Percentiles rank a stretch among this genome's conserved stretches.
These are phyloP conservation scores for Clarireedia hainanense DNA, from an alignment of 2,329 filamentous ascomycete genomes.

Conservation along the genomic window DNA sequence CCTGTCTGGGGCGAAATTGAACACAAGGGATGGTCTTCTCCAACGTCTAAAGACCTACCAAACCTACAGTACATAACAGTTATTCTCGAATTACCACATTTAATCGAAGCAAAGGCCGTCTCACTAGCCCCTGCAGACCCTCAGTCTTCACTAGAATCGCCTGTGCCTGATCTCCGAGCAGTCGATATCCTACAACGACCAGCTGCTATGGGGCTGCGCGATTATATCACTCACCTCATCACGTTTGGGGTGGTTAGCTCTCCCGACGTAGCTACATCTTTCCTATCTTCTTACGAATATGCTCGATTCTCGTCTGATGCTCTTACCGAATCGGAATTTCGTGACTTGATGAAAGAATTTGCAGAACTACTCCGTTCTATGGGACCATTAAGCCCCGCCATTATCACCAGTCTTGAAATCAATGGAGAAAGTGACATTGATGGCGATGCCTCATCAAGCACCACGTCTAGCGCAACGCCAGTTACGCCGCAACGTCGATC, in stretches of 20 bases:
- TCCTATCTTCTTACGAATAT: conserved; percentile 71
- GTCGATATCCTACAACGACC: conserved; percentile 65
- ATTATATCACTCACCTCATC: conserved; percentile 68
- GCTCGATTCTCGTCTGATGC: conserved; percentile 72
- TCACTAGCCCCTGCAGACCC: conserved; percentile 61
- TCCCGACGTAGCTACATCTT: conserved; percentile 45
- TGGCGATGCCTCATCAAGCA: conserved; percentile 18
- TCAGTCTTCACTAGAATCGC: conserved; percentile 32
- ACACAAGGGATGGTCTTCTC: conserved; percentile 84
- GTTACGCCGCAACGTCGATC: conserved; percentile 23
- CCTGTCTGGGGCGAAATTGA: conserved; percentile 71
- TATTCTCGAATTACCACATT: conserved; percentile 73
- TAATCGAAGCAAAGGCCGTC: conserved; percentile 91
- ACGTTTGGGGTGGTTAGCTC: conserved; percentile 56
- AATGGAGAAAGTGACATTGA: conserved; percentile 25
- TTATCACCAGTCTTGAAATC: conserved; percentile 19
- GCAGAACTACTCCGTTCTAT: conserved; percentile 73
- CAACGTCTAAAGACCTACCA: conserved; percentile 63
- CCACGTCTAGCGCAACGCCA: conserved; percentile 13
- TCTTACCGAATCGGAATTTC: conserved; percentile 64
- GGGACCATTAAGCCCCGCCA: conserved; percentile 36
- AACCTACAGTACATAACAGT: conserved; percentile 79
- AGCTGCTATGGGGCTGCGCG: conserved; percentile 63
- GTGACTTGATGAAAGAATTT: conserved; percentile 75
- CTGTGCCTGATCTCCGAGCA: conserved; percentile 55